Evolutionary conservation across 2,329 filamentous ascomycete species (phyloP), one percentile per base, ranked within the genome.

Genomic region (Capronia americana): DNA sequence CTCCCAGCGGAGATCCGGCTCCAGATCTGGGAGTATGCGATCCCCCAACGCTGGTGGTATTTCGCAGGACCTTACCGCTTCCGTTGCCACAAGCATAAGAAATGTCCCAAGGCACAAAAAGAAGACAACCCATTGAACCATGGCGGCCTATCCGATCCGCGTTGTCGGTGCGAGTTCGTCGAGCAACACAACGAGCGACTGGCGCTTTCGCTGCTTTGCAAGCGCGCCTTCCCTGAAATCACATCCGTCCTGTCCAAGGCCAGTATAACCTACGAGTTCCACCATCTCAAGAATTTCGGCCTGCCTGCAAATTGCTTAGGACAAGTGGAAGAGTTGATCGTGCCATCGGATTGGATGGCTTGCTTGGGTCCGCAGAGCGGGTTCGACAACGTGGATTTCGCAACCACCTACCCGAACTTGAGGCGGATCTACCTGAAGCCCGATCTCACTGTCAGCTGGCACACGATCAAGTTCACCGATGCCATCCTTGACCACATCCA

Each of bases 241-340:
- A 44, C 14, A 44, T 44, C 38, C 38, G 38, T 44, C 38, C 51
- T 55, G 24, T 55, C 51, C 32, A 34, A 55, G 51, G 51, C 51
- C 24, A 34, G 32, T 55, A n/a, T 55, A 23, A 34, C 24, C 12
- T 55, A 55, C 38, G 38, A 44, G 38, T n/a, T n/a, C 17, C 38
- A 44, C 17, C 38, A 44, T 8, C 14, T 44, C 38, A 44, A 7
- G 38, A 44, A 44, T 44, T n/a, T n/a, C 17, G 14, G 8, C 38
- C 38, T 44, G 38, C 38, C 38, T 44, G 8, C 17, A 17, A 44
- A 8, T 2, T 44, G 17, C 38, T n/a, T n/a, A 3, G 17, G 17
- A 44, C 38, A n/a, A n/a, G 6, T 44, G 17, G 38, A n/a, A 1
- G 38, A 44, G 7, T 8, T 44, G 5, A 44, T 44, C 17, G 17